These are phyloP conservation scores for Scytalidium sp. DNA, from an alignment of 2,329 filamentous ascomycete species.

Conservation along the genomic window DNA sequence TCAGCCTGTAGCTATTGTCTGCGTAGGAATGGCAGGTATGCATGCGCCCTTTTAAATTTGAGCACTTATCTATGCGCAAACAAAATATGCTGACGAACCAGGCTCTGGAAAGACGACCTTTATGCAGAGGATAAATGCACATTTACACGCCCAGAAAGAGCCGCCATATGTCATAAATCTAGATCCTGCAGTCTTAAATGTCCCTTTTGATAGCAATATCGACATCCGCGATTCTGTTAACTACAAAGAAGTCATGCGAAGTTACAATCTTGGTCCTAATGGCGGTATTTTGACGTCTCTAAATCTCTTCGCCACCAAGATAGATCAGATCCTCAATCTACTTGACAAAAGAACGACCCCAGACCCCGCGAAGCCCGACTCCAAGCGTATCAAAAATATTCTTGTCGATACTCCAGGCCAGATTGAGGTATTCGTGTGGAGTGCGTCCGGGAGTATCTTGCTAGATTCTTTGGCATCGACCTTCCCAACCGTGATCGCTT, in stretches of 20 bases:
- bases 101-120: constrained; percentile 99
- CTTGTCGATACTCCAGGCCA: constrained; percentile 94
- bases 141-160: constrained; percentile 77
- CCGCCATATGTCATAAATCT: constrained; percentile 96
- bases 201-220: constrained; percentile 96
- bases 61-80: not conserved
- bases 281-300: constrained; percentile 93
- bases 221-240: constrained; percentile 98
- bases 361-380: constrained; percentile 55
- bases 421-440: constrained; percentile 99
- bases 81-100: constrained; percentile 29
- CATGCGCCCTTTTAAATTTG: constrained; percentile 5
- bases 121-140: constrained; percentile 95
- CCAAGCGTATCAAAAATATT: constrained; percentile 73
- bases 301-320: constrained; percentile 96
- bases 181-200: constrained; percentile 87
- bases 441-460: constrained; percentile 88
- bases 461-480: constrained; percentile 89
- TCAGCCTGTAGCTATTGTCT: constrained; percentile 78
- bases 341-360: constrained; percentile 83
- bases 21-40: constrained; percentile 91
- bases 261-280: constrained; percentile 96
- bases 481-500: constrained; percentile 95
- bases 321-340: constrained; percentile 87
- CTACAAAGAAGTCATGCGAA: constrained; percentile 99